Evolutionary conservation across 2,329 filamentous ascomycete species (phyloP).

Genomic region (Verticillium nubilum): DNA sequence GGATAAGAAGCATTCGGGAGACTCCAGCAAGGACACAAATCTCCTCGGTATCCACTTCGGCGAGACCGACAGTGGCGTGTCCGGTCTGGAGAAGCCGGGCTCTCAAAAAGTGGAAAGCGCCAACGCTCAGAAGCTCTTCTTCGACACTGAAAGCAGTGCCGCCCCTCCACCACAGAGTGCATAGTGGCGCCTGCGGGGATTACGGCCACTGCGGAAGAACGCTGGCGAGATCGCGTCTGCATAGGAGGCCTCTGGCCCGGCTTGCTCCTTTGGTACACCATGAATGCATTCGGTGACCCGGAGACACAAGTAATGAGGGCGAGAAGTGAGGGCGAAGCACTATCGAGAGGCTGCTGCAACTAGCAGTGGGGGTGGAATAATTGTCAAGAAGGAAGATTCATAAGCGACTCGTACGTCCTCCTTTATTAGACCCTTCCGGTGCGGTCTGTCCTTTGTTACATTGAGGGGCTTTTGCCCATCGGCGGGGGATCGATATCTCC

Average conservation of each 20-base stretch:
- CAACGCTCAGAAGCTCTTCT: constrained; percentile 14
- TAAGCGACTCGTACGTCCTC: neutral
- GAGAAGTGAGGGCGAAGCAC: no score
- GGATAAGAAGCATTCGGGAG: constrained; percentile 17
- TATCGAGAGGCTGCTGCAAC: neutral
- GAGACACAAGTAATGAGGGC: no score
- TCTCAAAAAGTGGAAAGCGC: constrained; percentile 27
- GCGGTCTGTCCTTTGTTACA: neutral
- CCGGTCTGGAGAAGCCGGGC: constrained; percentile 34
- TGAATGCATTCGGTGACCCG: no score
- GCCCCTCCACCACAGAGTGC: constrained; percentile 22
- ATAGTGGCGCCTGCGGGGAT: constrained; percentile 6
- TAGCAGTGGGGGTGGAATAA: neutral
- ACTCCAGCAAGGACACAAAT: constrained; percentile 22
- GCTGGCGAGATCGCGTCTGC: neutral
- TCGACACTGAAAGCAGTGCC: constrained; percentile 21
- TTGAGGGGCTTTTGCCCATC: neutral
- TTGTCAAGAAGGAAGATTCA: neutral
- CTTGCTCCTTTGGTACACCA: no score
- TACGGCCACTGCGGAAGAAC: neutral
- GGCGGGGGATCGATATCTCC: neutral
- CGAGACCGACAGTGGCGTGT: constrained; percentile 36
- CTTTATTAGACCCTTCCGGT: neutral
- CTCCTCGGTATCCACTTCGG: constrained; percentile 37
- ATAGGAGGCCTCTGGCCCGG: neutral